Conservation (phyloP, 2,329 filamentous ascomycete species). For the Calonectria pteridis region DNA sequence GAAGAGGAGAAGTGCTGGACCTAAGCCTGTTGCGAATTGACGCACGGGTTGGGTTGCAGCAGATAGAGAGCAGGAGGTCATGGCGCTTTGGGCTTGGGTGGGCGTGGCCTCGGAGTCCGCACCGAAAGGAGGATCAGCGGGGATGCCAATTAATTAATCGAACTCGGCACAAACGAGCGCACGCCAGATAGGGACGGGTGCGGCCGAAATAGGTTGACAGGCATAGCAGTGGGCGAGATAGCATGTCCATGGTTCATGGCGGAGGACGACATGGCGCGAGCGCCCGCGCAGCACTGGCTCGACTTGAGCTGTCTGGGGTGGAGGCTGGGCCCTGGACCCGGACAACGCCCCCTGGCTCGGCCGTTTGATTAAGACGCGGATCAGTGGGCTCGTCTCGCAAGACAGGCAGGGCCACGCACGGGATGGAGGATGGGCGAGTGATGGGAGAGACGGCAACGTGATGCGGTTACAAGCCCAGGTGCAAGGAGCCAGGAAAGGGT, state of each 20-base stretch:
- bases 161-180: constrained; percentile 11
- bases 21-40: neutral
- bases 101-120: constrained; percentile 12
- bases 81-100: neutral
- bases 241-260: neutral
- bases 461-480: neutral
- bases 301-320: neutral
- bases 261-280: neutral
- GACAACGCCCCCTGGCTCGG: neutral
- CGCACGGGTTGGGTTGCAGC: neutral
- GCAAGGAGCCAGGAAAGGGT: neutral
- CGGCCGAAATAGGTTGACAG: constrained; percentile 1
- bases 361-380: constrained; percentile 27
- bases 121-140: constrained; percentile 25
- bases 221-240: neutral
- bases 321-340: neutral
- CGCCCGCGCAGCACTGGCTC: neutral
- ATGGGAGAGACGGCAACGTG: neutral
- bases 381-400: constrained; percentile 17
- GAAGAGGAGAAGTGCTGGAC: neutral
- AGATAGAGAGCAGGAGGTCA: constrained; percentile 3
- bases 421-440: constrained; percentile 2
- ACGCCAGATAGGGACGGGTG: constrained; percentile 18
- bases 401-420: constrained; percentile 8
- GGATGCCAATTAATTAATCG: constrained; percentile 9